Conservation (phyloP, 371 early-diverging fungal species). For the Mucor saturninus region DNA sequence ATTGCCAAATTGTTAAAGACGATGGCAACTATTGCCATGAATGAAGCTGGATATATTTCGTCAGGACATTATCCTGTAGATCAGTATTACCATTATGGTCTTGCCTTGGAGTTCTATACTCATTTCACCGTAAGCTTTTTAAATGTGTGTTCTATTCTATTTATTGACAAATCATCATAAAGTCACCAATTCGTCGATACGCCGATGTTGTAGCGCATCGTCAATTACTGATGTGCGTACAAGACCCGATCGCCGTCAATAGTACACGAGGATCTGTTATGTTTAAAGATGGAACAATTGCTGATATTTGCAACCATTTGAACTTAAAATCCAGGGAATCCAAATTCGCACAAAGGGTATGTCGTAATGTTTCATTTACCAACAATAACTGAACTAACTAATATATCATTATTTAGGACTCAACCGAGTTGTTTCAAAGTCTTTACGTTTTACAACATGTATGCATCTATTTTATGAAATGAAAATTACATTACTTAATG, state of each 20-base stretch:
- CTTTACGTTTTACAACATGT: constrained; percentile 69
- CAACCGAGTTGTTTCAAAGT: constrained; percentile 79
- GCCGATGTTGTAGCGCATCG: constrained; percentile 98
- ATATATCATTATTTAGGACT: constrained; percentile 51
- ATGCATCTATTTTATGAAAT: constrained; percentile 3
- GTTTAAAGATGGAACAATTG: constrained; percentile 50
- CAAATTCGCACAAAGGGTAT: constrained; percentile 72
- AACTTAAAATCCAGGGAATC: constrained; percentile 76
- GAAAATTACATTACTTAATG: neutral
- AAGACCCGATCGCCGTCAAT: constrained; percentile 24
- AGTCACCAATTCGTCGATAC: constrained; percentile 98
- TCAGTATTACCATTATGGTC: constrained; percentile 82
- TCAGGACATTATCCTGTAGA: constrained; percentile 54
- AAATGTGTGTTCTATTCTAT: neutral
- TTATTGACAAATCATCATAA: neutral
- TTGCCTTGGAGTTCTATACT: constrained; percentile 88
- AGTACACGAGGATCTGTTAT: constrained; percentile 33
- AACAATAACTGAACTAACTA: neutral
- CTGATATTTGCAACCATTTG: constrained; percentile 61
- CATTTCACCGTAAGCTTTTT: constrained; percentile 82
- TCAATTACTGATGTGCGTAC: constrained; percentile 63
- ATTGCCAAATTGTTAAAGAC: constrained; percentile 65
- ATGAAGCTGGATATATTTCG: constrained; percentile 73
- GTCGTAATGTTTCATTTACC: neutral
- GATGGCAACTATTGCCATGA: constrained; percentile 83